Base-by-base conservation (phyloP, 2,329 filamentous ascomycete genomes). In the Rachicladosporium sp. region DNA sequence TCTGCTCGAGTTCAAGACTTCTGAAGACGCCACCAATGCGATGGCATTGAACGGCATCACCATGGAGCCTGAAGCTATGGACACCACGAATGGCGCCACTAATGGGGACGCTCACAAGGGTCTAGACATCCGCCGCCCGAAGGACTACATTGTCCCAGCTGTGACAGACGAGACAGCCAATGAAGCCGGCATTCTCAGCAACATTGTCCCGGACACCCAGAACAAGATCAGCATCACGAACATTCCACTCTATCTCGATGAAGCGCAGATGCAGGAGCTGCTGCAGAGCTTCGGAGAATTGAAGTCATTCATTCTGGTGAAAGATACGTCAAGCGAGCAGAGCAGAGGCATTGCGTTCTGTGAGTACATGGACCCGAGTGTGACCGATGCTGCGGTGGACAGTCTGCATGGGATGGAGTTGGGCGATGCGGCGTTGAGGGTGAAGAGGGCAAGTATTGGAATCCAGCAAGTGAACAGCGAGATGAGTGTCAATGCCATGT, bases 401-500 rank as follows among this genome's bases (percentile, higher is more conserved):
- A 86, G 85, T 8, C 68, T 98, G 23, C 89, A 96, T 53, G 84
- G 82, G 29, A 94, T 98, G 80, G 84, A 91, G 48, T 76, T 98
- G 10, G 88, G 85, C 31, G 88, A 93, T 46, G 81, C 82, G 53
- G 77, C 80, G 52, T 73, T 98, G 40, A 89, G 82, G 65, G 87
- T 95, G 29, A 71, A 76, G 49, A 85, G 88, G 56, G 93, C 91
- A 23, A 93, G 88, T 61, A 83, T 95, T 48, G 91, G 91, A 50
- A 80, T 86, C 45, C 89, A 87, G n/a, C 91, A 98, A 60, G 87
- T 87, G 13, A 87, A 87, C 46, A 74, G 93, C 31, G 91, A 98
- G 56, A 93, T 95, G 73, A 86, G 89, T 40, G 89, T 98, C 46
- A 93, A 91, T 51, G 91, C 91, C 46, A 96, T 98, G 79, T 93